Evolutionary conservation across 2,329 filamentous ascomycete genomes (phyloP).

Genomic region (Sarocladiaceae sp.): DNA sequence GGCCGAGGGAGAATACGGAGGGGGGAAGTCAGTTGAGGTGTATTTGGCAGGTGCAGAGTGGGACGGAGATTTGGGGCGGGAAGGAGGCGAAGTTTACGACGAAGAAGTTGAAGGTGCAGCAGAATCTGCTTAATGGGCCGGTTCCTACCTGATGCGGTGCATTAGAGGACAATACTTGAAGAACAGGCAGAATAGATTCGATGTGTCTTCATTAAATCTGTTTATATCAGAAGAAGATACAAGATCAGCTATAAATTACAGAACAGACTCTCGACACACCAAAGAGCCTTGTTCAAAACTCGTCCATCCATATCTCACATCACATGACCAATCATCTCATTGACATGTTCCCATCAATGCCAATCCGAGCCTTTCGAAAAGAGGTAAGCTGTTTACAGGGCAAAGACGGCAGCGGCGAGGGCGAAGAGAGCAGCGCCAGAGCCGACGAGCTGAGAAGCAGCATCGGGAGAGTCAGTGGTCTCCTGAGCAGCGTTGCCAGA

Average conservation of each 20-base stretch:
- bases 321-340: background rate
- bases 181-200: background rate
- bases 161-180: background rate
- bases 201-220: slow-evolving; percentile 7
- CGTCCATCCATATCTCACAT: background rate
- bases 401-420: slow-evolving; percentile 44
- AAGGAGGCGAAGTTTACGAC: background rate
- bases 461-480: slow-evolving; percentile 23
- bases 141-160: background rate
- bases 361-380: background rate
- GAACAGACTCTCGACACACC: slow-evolving; percentile 1
- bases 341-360: background rate
- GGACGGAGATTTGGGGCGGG: slow-evolving; percentile 5
- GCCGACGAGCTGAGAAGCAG: slow-evolving; percentile 31
- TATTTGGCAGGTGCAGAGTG: background rate
- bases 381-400: slow-evolving; percentile 39
- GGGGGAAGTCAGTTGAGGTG: background rate
- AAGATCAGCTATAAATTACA: slow-evolving; percentile 7
- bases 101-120: background rate
- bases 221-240: background rate
- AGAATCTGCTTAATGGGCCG: background rate
- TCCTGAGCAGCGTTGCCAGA: slow-evolving; percentile 22
- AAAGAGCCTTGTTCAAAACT: background rate
- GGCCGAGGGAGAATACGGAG: background rate
- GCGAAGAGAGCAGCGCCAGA: slow-evolving; percentile 42